phyloP scores from a whole-genome alignment of 139 green algal genomes.

The Deuterostichococcus epilithicus region DNA sequence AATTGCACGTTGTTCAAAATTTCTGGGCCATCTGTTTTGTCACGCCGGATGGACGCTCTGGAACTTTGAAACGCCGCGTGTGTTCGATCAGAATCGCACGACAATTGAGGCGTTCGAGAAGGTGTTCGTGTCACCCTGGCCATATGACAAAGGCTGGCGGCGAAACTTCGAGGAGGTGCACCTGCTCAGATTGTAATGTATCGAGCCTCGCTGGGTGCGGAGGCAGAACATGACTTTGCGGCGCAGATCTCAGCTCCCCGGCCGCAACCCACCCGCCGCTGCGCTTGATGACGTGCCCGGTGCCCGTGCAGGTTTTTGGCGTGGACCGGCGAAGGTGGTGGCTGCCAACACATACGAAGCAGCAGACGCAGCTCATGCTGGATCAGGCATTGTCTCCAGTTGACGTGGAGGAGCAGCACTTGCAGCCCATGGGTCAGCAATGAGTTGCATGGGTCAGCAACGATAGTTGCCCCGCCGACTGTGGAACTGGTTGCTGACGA shows the following conservation, averaged over 20 bases:
- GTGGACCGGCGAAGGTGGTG: neutral
- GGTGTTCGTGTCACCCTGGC: constrained; percentile 54
- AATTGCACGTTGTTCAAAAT: too few species aligned
- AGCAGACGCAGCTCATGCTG: neutral
- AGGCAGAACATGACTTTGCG: too few species aligned
- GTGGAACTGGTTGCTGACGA: too few species aligned
- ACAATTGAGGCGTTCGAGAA: constrained; percentile 94
- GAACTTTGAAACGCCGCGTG: neutral
- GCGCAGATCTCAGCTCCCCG: too few species aligned
- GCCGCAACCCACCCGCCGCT: too few species aligned
- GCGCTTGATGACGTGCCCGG: too few species aligned
- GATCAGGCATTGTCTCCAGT: neutral
- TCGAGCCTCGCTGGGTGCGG: too few species aligned
- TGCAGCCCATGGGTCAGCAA: neutral
- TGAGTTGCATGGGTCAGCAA: neutral
- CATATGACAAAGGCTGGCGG: constrained; percentile 57
- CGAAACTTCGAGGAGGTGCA: constrained; percentile 68
- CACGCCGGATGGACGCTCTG: too few species aligned
- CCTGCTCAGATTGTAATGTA: neutral
- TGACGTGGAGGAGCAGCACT: neutral
- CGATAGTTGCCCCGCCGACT: too few species aligned
- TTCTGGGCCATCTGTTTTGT: too few species aligned
- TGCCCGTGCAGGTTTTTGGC: neutral
- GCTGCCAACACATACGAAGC: neutral
- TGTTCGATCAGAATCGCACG: constrained; percentile 70